Evolutionary conservation across 495 filamentous ascomycete species (phyloP), one percentile per base, ranked within the genome.

Genomic region (Podospora pseudoanserina): DNA sequence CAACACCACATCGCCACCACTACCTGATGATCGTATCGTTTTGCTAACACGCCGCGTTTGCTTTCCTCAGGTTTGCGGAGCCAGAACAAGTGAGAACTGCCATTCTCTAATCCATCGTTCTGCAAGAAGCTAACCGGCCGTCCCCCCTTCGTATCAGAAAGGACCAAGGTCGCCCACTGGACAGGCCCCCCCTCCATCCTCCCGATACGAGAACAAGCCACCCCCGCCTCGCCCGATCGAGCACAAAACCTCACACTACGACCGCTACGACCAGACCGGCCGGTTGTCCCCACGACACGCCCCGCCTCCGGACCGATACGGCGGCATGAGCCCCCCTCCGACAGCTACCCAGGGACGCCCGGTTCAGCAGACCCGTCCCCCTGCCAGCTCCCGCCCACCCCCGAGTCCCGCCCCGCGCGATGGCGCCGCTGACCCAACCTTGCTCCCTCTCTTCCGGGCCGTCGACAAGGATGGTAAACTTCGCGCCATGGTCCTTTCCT

Each of bases 401-500:
- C 85, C 87, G 20, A 88, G 88, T 20, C 86, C 88, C 5, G 86
- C 86, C 20, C 88, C 89, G 13, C 71, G 73, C 60, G 86, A 90
- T 18, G 78, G 85, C 63, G 83, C 86, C 23, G 86, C 84, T 0
- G 92, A 94, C 72, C 89, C 90, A 39, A 86, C 87, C 0, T 84
- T 99, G 9, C 89, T 91, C 72, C 92, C 91, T 0, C 83, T 98
- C 20, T 99, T 99, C 83, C 88, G 91, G 64, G 92, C 93, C 0
- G 95, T 97, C 16, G 96, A 99, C 79, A 92, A 92, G 71, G 85
- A 90, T 81, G 85, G 89, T 91, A 69, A 67, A 86, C 71, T 13
- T 15, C 30, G 3, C 26, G 5, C 27, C 27, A 5, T 59, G 27
- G 27, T 28, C 19, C 19, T 65, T 6, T 6, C 49, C 18, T 34